These are phyloP conservation scores for Debaryomyces robertsiae DNA, from an alignment of 1,139 yeast genomes.

Conservation along the genomic window DNA sequence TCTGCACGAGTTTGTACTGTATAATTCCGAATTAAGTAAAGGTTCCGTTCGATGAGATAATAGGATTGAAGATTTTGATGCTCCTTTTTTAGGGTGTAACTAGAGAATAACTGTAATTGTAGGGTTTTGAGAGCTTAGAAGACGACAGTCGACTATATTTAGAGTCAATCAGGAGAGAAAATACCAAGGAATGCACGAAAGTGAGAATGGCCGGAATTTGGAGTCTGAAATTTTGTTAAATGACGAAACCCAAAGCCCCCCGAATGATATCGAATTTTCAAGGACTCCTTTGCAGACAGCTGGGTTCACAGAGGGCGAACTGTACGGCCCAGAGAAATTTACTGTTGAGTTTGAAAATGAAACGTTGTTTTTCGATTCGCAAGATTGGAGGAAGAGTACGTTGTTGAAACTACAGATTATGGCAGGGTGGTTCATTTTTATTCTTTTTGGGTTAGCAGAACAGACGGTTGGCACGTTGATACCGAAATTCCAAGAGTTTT, in stretches of 20 bases:
- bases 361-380: slow-evolving; percentile 33
- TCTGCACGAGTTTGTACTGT: not conserved
- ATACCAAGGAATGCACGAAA: slow-evolving; percentile 2
- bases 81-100: not conserved
- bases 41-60: too few relatives aligned
- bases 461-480: slow-evolving; percentile 60
- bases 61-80: slow-evolving; percentile 3
- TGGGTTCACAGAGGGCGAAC: not conserved
- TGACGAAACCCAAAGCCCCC: not conserved
- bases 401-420: slow-evolving; percentile 43
- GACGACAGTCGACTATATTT: not conserved
- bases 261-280: not conserved
- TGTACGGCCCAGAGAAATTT: slow-evolving; percentile 1
- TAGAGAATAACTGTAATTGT: not conserved
- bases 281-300: not conserved
- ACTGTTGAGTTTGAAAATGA: slow-evolving; percentile 30
- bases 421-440: slow-evolving; percentile 39
- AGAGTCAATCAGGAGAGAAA: not conserved
- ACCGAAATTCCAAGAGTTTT: slow-evolving; percentile 49
- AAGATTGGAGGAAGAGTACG: slow-evolving; percentile 42
- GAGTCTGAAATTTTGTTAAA: slow-evolving; percentile 10
- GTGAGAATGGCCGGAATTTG: not conserved
- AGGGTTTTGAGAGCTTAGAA: not conserved
- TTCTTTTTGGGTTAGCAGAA: slow-evolving; percentile 56
- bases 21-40: not conserved